Conservation (phyloP, 768 basidiomycete species). For the Termitomyces sp. region DNA sequence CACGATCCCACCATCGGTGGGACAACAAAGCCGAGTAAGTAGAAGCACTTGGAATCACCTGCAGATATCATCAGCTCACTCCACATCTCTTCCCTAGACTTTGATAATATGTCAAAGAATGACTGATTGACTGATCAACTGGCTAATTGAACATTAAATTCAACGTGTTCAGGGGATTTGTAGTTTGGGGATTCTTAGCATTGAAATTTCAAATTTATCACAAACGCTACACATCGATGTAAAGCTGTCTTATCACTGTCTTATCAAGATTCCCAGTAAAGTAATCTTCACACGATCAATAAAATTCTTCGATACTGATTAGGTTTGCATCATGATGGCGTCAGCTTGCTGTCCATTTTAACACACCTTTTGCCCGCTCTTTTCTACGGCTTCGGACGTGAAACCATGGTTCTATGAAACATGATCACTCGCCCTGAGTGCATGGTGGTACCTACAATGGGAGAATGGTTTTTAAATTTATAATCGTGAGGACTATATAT, state of each 20-base stretch:
- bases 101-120: background rate
- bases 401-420: background rate
- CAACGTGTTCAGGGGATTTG: background rate
- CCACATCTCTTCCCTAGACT: background rate
- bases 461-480: background rate
- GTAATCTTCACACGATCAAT: background rate
- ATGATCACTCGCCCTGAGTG: background rate
- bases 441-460: background rate
- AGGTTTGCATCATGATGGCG: background rate
- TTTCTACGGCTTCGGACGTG: background rate
- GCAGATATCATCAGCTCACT: background rate
- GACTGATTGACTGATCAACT: background rate
- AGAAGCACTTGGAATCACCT: background rate
- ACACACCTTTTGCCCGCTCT: background rate
- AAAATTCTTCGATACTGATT: background rate
- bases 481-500: background rate
- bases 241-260: no score
- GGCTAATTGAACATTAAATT: background rate
- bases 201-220: background rate
- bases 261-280: no score
- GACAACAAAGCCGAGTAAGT: background rate
- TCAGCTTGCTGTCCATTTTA: background rate
- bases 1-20: constrained; percentile 1
- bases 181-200: background rate
- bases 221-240: background rate